These are phyloP conservation scores for Xerocomus potaroensis DNA, from an alignment of 768 basidiomycete species.

Conservation along the genomic window DNA sequence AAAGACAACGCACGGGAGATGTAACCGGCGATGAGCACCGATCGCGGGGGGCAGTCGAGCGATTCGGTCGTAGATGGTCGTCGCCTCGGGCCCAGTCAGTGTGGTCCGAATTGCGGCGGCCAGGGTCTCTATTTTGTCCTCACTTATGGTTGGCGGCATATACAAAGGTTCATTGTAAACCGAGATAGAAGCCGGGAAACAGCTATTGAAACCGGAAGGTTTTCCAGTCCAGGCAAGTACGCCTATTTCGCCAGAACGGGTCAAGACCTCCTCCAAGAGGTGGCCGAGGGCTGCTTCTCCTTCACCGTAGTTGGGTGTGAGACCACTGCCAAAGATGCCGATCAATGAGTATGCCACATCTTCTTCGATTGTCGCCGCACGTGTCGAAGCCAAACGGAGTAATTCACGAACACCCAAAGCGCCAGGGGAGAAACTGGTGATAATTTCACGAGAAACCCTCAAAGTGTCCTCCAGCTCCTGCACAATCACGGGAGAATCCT, in stretches of 20 bases:
- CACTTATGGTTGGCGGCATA: background rate
- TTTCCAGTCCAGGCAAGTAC: conserved; percentile 6
- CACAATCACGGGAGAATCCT: conserved; percentile 6
- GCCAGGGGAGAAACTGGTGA: conserved; percentile 4
- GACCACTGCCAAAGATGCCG: conserved; percentile 3
- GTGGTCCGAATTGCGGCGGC: background rate
- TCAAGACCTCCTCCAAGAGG: conserved; percentile 6
- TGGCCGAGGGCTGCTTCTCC: conserved; percentile 10
- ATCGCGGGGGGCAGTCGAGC: conserved; percentile 4
- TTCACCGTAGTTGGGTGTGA: conserved; percentile 8
- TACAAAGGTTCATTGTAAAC: conserved; percentile 1
- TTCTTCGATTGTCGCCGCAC: conserved; percentile 4
- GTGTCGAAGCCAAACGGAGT: conserved; percentile 9
- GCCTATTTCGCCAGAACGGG: conserved; percentile 1
- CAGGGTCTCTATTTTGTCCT: background rate
- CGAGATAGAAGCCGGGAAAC: conserved; percentile 1
- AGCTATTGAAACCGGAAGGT: conserved; percentile 7
- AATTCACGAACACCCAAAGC: conserved; percentile 1
- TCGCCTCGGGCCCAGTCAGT: conserved; percentile 1
- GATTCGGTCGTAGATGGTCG: conserved; percentile 3
- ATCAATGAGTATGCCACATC: conserved; percentile 8
- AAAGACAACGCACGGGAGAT: conserved; percentile 9
- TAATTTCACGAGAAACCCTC: conserved; percentile 4
- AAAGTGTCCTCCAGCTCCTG: conserved; percentile 5
- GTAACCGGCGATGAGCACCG: conserved; percentile 8